Percentiles rank a stretch among this genome's conserved stretches.
Evolutionary conservation across 257 asterid species (phyloP).

Genomic region (Nicotiana knightiana): DNA sequence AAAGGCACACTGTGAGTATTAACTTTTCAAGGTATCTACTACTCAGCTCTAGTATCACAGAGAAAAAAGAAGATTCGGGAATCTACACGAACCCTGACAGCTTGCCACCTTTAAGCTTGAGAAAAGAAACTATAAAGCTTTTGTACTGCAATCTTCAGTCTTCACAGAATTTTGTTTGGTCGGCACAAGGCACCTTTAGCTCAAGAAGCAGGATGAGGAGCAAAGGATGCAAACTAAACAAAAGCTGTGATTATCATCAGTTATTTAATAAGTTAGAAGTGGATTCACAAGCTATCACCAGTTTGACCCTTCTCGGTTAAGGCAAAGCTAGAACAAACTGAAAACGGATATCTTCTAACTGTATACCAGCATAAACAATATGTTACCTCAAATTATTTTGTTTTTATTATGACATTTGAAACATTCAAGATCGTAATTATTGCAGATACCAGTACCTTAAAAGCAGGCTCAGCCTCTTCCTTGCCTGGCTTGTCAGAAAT

Average conservation of each 20-base stretch:
- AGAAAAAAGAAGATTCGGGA: not conserved
- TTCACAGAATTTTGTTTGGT: not conserved
- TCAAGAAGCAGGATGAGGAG: constrained; percentile 3
- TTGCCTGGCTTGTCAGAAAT: constrained; percentile 54
- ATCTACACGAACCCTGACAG: not conserved
- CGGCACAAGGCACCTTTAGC: not conserved
- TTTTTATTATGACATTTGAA: not conserved
- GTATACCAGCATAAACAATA: not conserved
- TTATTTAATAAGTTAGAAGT: not conserved
- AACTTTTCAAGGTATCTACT: not conserved
- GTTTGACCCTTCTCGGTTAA: not conserved
- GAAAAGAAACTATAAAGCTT: not conserved
- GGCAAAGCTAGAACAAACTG: not conserved
- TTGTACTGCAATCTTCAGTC: not conserved
- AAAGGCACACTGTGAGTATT: not conserved
- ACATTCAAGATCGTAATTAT: not conserved
- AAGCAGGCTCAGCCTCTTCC: constrained; percentile 57
- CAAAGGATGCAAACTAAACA: not conserved
- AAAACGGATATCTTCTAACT: not conserved
- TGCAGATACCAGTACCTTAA: constrained; percentile 37
- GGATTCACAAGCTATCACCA: not conserved
- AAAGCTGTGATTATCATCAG: not conserved
- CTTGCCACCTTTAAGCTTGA: not conserved
- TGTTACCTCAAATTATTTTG: not conserved
- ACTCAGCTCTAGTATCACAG: not conserved